Evolutionary conservation across 805 yeast species (phyloP).

Genomic region (Saturnispora serradocipensis): DNA sequence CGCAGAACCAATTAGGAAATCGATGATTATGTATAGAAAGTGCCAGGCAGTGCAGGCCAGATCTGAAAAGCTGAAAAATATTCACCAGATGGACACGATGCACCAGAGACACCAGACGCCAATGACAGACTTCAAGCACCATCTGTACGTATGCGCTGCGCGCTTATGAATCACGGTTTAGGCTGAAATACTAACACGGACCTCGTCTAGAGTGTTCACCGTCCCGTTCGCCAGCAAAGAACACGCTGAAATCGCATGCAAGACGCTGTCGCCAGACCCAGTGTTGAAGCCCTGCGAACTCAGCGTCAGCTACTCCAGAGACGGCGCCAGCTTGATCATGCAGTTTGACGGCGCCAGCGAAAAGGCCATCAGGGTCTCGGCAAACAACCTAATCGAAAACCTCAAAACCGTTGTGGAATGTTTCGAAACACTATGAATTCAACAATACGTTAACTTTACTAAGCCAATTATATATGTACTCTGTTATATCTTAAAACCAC

Average conservation of each 20-base stretch:
- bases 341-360: constrained; percentile 56
- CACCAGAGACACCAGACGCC: too few species aligned
- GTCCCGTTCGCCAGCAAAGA: constrained; percentile 53
- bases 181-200: neutral
- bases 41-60: neutral
- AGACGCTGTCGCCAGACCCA: constrained; percentile 69
- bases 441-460: neutral
- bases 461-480: neutral
- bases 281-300: constrained; percentile 66
- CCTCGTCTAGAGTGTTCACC: constrained; percentile 29
- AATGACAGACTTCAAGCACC: neutral
- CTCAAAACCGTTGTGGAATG: constrained; percentile 73
- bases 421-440: constrained; percentile 47
- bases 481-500: neutral
- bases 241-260: constrained; percentile 57
- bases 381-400: constrained; percentile 70
- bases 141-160: neutral
- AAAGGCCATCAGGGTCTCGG: constrained; percentile 74
- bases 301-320: constrained; percentile 33
- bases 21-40: too few species aligned
- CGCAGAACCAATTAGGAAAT: neutral
- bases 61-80: neutral
- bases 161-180: too few species aligned
- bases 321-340: constrained; percentile 33
- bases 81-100: neutral